Conservation (phyloP, 2,329 filamentous ascomycete species). For the Lasiodiplodia sp. region DNA sequence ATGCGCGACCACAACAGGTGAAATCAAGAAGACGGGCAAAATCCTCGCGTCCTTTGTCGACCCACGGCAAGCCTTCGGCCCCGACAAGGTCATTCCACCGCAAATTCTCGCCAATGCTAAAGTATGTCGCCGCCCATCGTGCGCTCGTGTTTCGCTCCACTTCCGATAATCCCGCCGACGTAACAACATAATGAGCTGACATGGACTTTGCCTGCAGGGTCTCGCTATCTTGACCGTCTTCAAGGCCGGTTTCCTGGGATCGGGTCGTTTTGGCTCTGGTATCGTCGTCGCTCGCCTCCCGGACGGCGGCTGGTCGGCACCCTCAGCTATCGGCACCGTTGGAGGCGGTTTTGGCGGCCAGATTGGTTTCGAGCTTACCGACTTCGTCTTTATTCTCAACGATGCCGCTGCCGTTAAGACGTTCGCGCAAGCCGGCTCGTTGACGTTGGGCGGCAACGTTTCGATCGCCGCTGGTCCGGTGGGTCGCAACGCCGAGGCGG, state of each 20-base stretch:
- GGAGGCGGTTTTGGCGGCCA: constrained; percentile 86
- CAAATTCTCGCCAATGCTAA: constrained; percentile 90
- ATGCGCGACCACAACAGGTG: constrained; percentile 65
- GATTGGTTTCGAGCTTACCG: constrained; percentile 86
- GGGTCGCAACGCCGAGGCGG: constrained; percentile 93
- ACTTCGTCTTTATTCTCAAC: constrained; percentile 99
- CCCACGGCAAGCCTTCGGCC: constrained; percentile 89
- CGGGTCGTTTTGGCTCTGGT: constrained; percentile 80
- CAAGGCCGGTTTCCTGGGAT: constrained; percentile 86
- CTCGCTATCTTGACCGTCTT: constrained; percentile 86
- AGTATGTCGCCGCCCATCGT: constrained; percentile 55
- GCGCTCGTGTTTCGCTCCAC: constrained; percentile 25
- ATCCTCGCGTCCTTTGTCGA: constrained; percentile 95
- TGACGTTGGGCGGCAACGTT: constrained; percentile 95
- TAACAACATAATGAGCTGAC: constrained; percentile 27
- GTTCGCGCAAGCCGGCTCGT: constrained; percentile 88
- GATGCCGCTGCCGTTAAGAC: constrained; percentile 87
- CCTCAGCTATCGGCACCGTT: constrained; percentile 79
- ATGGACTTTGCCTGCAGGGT: constrained; percentile 58
- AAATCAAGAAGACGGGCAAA: constrained; percentile 97
- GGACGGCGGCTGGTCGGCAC: constrained; percentile 81
- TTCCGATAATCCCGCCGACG: constrained; percentile 7
- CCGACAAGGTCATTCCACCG: constrained; percentile 96
- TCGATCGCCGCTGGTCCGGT: constrained; percentile 94
- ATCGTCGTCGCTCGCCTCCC: constrained; percentile 80